phyloP scores from a whole-genome alignment of 257 asterid species.

The Petrea volubilis region DNA sequence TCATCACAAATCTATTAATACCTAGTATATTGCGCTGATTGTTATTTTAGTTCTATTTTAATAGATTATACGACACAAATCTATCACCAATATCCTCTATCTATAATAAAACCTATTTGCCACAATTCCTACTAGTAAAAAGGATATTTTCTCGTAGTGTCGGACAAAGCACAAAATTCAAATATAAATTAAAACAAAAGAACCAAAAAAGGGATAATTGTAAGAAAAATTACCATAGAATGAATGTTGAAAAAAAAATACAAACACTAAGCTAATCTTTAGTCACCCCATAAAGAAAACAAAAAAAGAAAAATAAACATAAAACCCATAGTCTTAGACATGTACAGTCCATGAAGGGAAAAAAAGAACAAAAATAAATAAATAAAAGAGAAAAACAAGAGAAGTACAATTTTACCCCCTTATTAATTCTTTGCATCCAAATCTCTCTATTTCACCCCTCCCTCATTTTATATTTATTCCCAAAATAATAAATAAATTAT shows the following conservation, averaged over 20 bases:
- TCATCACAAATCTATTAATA: too few species aligned
- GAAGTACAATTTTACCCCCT: slow-evolving; percentile 25
- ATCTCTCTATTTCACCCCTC: slow-evolving; percentile 23
- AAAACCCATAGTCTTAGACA: slow-evolving; percentile 43
- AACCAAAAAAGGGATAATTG: too few species aligned
- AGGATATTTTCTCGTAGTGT: too few species aligned
- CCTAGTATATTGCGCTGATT: too few species aligned
- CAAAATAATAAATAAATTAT: slow-evolving; percentile 55
- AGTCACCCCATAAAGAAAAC: neutral
- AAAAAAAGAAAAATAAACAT: slow-evolving; percentile 1
- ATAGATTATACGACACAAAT: too few species aligned
- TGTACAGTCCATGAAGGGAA: slow-evolving; percentile 47
- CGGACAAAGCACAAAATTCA: too few species aligned
- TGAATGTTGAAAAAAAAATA: neutral
- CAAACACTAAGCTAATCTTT: neutral
- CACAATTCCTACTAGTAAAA: too few species aligned
- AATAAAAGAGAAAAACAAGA: slow-evolving; percentile 24
- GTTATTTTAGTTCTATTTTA: too few species aligned
- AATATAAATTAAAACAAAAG: neutral
- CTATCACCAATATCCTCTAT: too few species aligned
- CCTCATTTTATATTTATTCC: slow-evolving; percentile 41
- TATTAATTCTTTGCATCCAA: slow-evolving; percentile 19
- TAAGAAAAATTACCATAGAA: too few species aligned
- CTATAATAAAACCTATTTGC: too few species aligned
- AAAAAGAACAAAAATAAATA: slow-evolving; percentile 16